Conservation (phyloP, 495 filamentous ascomycete genomes). For the Cladorrhinum samala region DNA sequence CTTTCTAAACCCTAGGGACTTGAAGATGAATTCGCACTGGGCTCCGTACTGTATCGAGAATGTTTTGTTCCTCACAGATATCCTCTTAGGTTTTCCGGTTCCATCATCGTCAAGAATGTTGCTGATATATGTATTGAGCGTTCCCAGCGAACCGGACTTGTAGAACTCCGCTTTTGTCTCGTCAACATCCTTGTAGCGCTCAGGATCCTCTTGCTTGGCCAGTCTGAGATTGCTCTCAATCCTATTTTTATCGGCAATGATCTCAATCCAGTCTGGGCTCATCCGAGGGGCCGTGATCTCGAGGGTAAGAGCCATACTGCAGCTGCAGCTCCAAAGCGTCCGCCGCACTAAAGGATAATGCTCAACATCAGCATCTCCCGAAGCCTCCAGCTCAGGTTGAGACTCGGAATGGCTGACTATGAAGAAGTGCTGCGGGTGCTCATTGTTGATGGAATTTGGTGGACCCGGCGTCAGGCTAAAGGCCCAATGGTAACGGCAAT, state of each 20-base stretch:
- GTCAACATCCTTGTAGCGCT: conserved; percentile 49
- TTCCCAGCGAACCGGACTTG: conserved; percentile 46
- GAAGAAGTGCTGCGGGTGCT: conserved; percentile 25
- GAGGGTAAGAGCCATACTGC: conserved; percentile 26
- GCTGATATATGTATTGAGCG: conserved; percentile 54
- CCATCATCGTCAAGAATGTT: conserved; percentile 49
- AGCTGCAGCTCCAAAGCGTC: conserved; percentile 54
- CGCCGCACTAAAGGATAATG: conserved; percentile 24
- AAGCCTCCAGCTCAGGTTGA: neutral
- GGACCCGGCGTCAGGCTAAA: conserved; percentile 12
- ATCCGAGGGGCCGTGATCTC: conserved; percentile 51
- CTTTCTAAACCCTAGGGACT: conserved; percentile 55
- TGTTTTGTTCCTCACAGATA: conserved; percentile 63
- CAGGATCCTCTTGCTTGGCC: conserved; percentile 51
- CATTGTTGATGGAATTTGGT: neutral
- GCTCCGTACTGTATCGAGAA: conserved; percentile 64
- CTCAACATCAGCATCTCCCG: neutral
- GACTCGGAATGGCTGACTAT: neutral
- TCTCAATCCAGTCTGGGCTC: conserved; percentile 37
- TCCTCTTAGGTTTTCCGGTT: conserved; percentile 40
- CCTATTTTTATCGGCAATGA: conserved; percentile 51
- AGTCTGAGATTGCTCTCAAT: conserved; percentile 48
- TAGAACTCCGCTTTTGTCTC: conserved; percentile 27
- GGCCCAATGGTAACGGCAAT: conserved; percentile 31
- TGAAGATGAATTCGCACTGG: conserved; percentile 56